Evolutionary conservation across 768 basidiomycete genomes (phyloP).

Genomic region (Amanita phalloides): DNA sequence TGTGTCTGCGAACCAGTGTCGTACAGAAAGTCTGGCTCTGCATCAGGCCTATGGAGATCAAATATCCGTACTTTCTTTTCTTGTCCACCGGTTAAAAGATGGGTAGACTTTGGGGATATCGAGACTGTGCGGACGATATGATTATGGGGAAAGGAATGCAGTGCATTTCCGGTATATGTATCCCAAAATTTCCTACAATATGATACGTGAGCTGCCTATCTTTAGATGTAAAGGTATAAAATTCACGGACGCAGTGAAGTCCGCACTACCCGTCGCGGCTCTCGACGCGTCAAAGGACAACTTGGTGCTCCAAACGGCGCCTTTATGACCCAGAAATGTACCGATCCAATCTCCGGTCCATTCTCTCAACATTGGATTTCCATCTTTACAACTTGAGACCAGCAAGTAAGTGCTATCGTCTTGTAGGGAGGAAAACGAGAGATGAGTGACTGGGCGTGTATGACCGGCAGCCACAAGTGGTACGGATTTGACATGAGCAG

Average conservation of each 20-base stretch:
- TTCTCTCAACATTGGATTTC: conserved; percentile 92
- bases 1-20: conserved; percentile 58
- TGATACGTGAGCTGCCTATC: conserved; percentile 7
- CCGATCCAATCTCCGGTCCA: conserved; percentile 99
- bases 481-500: conserved; percentile 51
- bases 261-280: conserved; percentile 90
- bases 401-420: conserved; percentile 82
- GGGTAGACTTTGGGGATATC: conserved; percentile 56
- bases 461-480: conserved; percentile 82
- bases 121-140: conserved; percentile 97
- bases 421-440: conserved; percentile 83
- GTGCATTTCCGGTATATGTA: conserved; percentile 73
- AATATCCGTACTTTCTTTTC: conserved; percentile 97
- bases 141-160: conserved; percentile 96
- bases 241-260: conserved; percentile 84
- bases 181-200: conserved; percentile 85
- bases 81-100: conserved; percentile 85
- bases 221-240: conserved; percentile 1
- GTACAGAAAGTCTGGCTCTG: conserved; percentile 72
- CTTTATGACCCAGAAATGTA: conserved; percentile 81
- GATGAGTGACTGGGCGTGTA: conserved; percentile 83
- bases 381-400: conserved; percentile 97
- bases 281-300: conserved; percentile 76
- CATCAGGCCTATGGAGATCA: conserved; percentile 78
- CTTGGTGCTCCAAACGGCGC: conserved; percentile 96